phyloP scores from a whole-genome alignment of 2,329 filamentous ascomycete species.

The Pleomassaria siparia region DNA sequence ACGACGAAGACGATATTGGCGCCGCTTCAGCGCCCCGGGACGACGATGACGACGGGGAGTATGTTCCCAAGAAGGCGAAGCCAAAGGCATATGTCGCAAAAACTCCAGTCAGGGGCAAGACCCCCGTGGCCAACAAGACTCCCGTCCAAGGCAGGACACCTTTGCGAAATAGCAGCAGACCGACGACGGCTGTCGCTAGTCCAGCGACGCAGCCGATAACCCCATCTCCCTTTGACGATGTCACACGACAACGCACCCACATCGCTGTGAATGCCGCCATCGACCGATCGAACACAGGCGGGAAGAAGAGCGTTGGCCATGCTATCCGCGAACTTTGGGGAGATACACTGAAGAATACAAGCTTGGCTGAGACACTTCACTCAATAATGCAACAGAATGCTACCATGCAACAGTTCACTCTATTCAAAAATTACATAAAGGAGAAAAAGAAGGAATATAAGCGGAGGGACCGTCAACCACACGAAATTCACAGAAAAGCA shows the following conservation, averaged over 20 bases:
- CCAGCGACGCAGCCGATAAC: constrained; percentile 7
- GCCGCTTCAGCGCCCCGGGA: constrained; percentile 28
- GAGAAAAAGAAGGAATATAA: constrained; percentile 46
- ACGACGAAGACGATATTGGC: constrained; percentile 41
- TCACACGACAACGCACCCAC: constrained; percentile 28
- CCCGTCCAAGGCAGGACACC: constrained; percentile 29
- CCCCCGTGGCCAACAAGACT: constrained; percentile 39
- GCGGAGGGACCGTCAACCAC: too few species aligned
- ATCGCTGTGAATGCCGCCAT: constrained; percentile 48
- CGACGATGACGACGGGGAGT: constrained; percentile 52
- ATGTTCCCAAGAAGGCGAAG: constrained; percentile 41
- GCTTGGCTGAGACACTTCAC: constrained; percentile 45
- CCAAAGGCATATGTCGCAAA: constrained; percentile 31
- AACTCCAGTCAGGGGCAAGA: constrained; percentile 23
- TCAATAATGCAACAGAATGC: constrained; percentile 46
- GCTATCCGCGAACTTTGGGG: constrained; percentile 49
- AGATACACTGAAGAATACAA: constrained; percentile 41
- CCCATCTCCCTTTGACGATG: constrained; percentile 2
- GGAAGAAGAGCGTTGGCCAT: constrained; percentile 28
- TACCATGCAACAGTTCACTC: constrained; percentile 40
- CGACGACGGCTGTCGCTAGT: not conserved
- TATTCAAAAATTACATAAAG: constrained; percentile 49
- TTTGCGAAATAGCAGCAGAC: constrained; percentile 21
- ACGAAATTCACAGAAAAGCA: constrained; percentile 24
- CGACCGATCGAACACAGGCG: constrained; percentile 40